Base-by-base conservation (phyloP, 1,139 yeast species). In the Kurtzmaniella quercitrusa region DNA sequence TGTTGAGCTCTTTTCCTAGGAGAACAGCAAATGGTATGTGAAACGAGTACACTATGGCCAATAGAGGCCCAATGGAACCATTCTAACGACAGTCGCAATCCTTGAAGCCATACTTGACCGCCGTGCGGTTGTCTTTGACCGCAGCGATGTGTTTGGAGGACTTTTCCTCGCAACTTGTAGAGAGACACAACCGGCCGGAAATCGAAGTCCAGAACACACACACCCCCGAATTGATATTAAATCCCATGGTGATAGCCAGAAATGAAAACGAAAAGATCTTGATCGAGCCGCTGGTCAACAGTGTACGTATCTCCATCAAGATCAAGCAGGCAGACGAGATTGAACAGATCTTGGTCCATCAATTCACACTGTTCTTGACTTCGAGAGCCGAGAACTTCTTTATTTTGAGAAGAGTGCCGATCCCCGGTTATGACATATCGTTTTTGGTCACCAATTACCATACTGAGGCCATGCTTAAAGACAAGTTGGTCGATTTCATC, bases 271-370 rank as follows among this genome's bases (percentile, higher is more conserved):
- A 93, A 65, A 81, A 82, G 60, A 95, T 93, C 37, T 70, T 93
- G 54, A 93, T 93, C 56, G 99, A 93, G 63, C 91, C 98, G 11
- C 85, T 96, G 50, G 85, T 93, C 62, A 93, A 93, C 66, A 86
- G 96, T 1, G 82, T 85, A 23, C 79, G 98, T 59, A 85, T 93
- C 27, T 85, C 95, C 41, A 85, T 93, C 56, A 86, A 85, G 62
- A 93, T 93, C 65, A 93, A 93, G 64, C 98, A 93, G 65, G 95
- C 96, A 8, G 99, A 93, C 64, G 98, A 93, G 64, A 93, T 94
- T 60, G 99, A 93, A 67, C 86, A 82, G 56, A 90, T 93, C 48
- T 75, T 93, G 54, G 98, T 93, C 39, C 96, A 89, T 63, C 90
- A 91, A 64, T 93, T 93, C 65, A 85, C 97, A 11, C 74, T 97